Percentiles rank a stretch among this genome's conserved stretches.
phyloP scores from a whole-genome alignment of 495 filamentous ascomycete species.

The Lophiotrema nucula region DNA sequence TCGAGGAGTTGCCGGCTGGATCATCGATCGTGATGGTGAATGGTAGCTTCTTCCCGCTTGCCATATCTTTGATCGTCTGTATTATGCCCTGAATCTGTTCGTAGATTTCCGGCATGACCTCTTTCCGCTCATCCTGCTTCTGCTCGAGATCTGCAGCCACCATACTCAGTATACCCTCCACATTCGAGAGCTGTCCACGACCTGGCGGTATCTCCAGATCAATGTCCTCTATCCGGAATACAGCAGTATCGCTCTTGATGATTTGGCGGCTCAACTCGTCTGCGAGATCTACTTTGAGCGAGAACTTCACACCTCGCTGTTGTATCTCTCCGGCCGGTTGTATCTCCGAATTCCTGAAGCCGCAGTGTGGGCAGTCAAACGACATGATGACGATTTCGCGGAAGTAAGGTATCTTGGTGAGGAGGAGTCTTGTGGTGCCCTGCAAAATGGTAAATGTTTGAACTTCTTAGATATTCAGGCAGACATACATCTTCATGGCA shows the following conservation, averaged over 20 bases:
- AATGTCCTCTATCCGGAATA: slow-evolving; percentile 76
- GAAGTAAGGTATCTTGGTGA: slow-evolving; percentile 93
- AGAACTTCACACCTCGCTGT: slow-evolving; percentile 77
- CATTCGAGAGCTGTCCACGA: slow-evolving; percentile 82
- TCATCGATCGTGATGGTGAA: slow-evolving; percentile 86
- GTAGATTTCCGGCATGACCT: slow-evolving; percentile 69
- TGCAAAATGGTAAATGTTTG: slow-evolving; percentile 37
- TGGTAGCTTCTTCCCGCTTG: slow-evolving; percentile 73
- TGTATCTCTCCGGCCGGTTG: slow-evolving; percentile 89
- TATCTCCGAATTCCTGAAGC: slow-evolving; percentile 85
- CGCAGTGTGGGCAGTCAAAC: slow-evolving; percentile 86
- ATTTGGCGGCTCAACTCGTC: slow-evolving; percentile 81
- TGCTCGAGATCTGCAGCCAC: slow-evolving; percentile 72
- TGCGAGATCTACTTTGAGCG: slow-evolving; percentile 65
- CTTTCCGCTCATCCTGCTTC: slow-evolving; percentile 72
- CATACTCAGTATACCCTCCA: slow-evolving; percentile 79
- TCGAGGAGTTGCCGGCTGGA: slow-evolving; percentile 94
- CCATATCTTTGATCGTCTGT: slow-evolving; percentile 65
- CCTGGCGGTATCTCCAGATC: slow-evolving; percentile 90
- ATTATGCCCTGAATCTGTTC: slow-evolving; percentile 73
- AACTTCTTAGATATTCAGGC: not conserved
- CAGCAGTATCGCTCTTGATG: slow-evolving; percentile 83
- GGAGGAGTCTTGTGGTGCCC: slow-evolving; percentile 80
- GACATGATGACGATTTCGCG: slow-evolving; percentile 96
- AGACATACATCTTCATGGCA: slow-evolving; percentile 75